Percentiles rank a stretch among this genome's conserved stretches.
These are phyloP conservation scores for Dactylellina haptotyla DNA, from an alignment of 2,329 filamentous ascomycete species.

Conservation along the genomic window DNA sequence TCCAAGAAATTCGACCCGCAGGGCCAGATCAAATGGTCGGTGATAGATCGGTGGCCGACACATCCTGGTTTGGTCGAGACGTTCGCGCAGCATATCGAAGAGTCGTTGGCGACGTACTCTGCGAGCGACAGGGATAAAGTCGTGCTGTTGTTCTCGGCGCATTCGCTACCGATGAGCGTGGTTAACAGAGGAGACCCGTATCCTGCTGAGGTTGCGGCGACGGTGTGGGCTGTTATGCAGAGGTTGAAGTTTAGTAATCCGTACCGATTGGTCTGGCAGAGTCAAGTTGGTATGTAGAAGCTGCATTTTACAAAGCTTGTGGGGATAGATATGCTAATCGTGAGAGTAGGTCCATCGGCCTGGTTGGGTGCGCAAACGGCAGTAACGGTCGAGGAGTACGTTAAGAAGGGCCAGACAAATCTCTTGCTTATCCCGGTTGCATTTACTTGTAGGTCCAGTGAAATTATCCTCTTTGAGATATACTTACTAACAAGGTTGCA, in stretches of 20 bases:
- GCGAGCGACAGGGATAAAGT: conserved; percentile 81
- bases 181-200: conserved; percentile 97
- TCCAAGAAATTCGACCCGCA: conserved; percentile 76
- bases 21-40: conserved; percentile 90
- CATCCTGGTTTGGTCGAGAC: conserved; percentile 90
- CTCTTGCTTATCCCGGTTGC: conserved; percentile 92
- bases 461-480: background rate
- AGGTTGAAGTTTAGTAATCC: conserved; percentile 86
- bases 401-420: conserved; percentile 90
- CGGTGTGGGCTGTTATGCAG: conserved; percentile 96
- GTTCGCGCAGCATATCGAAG: conserved; percentile 91
- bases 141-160: conserved; percentile 90
- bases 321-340: background rate
- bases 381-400: conserved; percentile 85
- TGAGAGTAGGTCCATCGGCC: conserved; percentile 74
- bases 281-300: conserved; percentile 76
- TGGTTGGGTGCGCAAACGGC: conserved; percentile 96
- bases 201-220: conserved; percentile 92
- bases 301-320: background rate
- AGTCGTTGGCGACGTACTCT: conserved; percentile 83
- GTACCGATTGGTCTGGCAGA: conserved; percentile 96
- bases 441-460: conserved; percentile 74
- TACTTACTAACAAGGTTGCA: conserved; percentile 18
- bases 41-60: conserved; percentile 97
- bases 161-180: conserved; percentile 95